Percentiles rank a stretch among this genome's conserved stretches.
Evolutionary conservation across 1,139 yeast genomes (phyloP).

Genomic region (Geotrichum siamense): DNA sequence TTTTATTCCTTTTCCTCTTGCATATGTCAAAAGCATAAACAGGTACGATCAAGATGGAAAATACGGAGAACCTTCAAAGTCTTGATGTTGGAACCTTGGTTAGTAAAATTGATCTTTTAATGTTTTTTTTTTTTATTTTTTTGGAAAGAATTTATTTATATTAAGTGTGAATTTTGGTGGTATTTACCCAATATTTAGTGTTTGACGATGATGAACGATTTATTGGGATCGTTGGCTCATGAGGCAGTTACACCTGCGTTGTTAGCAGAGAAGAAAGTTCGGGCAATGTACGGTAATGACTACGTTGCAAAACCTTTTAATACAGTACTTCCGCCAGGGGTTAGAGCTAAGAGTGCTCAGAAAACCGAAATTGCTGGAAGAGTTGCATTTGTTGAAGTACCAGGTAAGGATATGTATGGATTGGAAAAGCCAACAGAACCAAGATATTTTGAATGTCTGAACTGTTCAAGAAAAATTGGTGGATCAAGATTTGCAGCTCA

Average conservation of each 20-base stretch:
- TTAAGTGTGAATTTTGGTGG: background rate
- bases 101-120: background rate
- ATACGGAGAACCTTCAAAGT: too few species aligned
- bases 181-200: conserved; percentile 21
- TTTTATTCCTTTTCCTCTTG: too few species aligned
- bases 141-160: background rate
- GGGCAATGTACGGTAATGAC: conserved; percentile 28
- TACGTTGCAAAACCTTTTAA: conserved; percentile 22
- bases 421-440: conserved; percentile 41
- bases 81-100: too few species aligned
- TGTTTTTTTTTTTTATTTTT: too few species aligned
- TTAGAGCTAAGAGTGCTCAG: conserved; percentile 19
- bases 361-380: conserved; percentile 28
- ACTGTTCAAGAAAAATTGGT: conserved; percentile 80
- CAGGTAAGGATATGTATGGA: conserved; percentile 47
- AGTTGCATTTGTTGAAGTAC: conserved; percentile 26
- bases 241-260: conserved; percentile 40
- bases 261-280: conserved; percentile 36
- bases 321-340: conserved; percentile 17
- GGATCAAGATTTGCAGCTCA: conserved; percentile 92
- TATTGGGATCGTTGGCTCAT: conserved; percentile 40
- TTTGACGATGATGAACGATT: conserved; percentile 34
- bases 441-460: conserved; percentile 65
- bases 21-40: too few species aligned
- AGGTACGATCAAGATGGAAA: too few species aligned